These are phyloP conservation scores for Chionographis japonica DNA, from an alignment of 106 monocot species.

Conservation along the genomic window DNA sequence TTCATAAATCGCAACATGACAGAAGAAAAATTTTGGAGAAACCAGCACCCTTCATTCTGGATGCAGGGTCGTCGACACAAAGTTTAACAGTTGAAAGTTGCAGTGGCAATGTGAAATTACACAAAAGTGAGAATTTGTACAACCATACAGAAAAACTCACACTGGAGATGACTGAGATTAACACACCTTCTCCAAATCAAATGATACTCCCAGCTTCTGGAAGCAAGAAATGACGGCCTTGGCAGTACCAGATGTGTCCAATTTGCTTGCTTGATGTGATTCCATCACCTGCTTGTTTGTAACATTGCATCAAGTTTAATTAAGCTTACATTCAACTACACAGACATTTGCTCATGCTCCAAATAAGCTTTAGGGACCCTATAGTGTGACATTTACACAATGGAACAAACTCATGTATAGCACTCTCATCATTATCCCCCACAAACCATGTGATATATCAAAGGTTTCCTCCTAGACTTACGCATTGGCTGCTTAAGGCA, in stretches of 20 bases:
- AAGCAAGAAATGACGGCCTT: slow-evolving; percentile 83
- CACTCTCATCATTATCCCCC: no score
- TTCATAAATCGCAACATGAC: no score
- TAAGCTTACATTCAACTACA: no score
- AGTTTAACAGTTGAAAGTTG: not conserved
- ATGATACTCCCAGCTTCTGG: slow-evolving; percentile 82
- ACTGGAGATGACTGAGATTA: not conserved
- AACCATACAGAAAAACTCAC: not conserved
- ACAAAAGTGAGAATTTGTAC: not conserved
- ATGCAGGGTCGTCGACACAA: not conserved
- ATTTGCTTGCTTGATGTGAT: slow-evolving; percentile 86
- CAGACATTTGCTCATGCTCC: no score
- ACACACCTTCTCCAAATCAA: slow-evolving; percentile 57
- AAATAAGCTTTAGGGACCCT: no score
- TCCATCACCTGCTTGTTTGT: slow-evolving; percentile 65
- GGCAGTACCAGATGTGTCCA: slow-evolving; percentile 84
- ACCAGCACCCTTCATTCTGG: not conserved
- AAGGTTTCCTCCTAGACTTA: no score
- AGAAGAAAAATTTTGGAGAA: not conserved
- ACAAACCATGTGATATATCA: no score
- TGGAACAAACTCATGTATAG: not conserved
- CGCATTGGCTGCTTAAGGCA: no score
- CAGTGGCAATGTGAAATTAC: not conserved
- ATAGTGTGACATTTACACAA: no score
- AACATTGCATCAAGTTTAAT: not conserved